phyloP scores from a whole-genome alignment of 371 early-diverging fungal genomes.

The Batrachochytrium dendrobatidis region DNA sequence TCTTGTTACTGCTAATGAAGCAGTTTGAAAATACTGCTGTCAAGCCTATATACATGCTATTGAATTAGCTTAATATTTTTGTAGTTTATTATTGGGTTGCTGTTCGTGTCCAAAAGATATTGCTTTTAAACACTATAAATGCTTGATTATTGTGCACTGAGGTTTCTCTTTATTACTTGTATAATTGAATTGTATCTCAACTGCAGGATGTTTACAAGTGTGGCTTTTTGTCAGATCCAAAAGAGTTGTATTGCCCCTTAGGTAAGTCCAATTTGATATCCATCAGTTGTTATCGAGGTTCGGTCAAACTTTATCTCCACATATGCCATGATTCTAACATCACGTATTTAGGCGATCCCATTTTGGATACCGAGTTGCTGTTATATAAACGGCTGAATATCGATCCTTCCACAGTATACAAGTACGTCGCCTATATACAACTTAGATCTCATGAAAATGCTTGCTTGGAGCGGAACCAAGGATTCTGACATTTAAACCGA shows the following conservation, averaged over 20 bases:
- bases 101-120: too few relatives aligned
- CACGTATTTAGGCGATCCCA: conserved; percentile 27
- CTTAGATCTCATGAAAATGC: background rate
- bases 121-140: too few relatives aligned
- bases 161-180: too few relatives aligned
- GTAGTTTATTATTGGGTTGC: too few relatives aligned
- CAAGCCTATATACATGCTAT: too few relatives aligned
- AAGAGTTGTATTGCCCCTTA: conserved; percentile 32
- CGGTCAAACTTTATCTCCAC: too few relatives aligned
- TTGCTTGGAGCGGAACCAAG: too few relatives aligned
- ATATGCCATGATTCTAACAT: too few relatives aligned
- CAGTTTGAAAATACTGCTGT: background rate
- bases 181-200: too few relatives aligned
- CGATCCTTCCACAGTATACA: conserved; percentile 15
- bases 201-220: conserved; percentile 23
- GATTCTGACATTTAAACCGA: too few relatives aligned
- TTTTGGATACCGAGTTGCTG: conserved; percentile 28
- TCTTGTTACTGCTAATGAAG: background rate
- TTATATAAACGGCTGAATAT: conserved; percentile 25
- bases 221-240: conserved; percentile 36
- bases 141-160: too few relatives aligned
- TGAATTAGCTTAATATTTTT: too few relatives aligned
- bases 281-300: background rate
- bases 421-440: background rate
- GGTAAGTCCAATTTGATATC: conserved; percentile 17